These are phyloP conservation scores for Ceratocystis cubensis DNA, from an alignment of 2,329 filamentous ascomycete species.

Conservation along the genomic window DNA sequence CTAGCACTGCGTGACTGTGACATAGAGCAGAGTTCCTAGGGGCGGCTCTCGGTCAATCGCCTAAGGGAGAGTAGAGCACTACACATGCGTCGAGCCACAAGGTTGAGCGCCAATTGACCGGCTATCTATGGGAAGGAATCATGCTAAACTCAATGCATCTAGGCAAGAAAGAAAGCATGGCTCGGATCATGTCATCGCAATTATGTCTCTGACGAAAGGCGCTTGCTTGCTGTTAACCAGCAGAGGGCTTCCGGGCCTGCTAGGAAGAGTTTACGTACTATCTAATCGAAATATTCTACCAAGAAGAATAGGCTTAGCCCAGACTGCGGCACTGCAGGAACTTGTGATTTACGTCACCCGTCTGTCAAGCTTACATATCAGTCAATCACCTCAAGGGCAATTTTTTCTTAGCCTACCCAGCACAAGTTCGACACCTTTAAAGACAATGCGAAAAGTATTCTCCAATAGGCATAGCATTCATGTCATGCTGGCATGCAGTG, in stretches of 20 bases:
- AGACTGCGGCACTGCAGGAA: background rate
- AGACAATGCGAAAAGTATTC: background rate
- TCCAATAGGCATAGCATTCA: background rate
- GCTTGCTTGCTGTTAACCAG: background rate
- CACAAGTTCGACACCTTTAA: background rate
- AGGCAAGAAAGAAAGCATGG: background rate
- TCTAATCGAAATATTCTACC: background rate
- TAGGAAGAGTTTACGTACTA: background rate
- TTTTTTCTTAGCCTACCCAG: background rate
- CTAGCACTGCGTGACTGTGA: background rate
- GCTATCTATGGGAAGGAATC: background rate
- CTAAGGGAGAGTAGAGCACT: background rate
- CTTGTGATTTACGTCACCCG: background rate
- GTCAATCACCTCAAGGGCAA: background rate
- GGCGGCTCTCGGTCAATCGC: background rate
- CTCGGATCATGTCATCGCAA: background rate
- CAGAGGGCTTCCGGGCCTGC: background rate
- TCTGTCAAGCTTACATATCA: background rate
- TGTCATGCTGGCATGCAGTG: background rate
- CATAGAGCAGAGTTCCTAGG: conserved; percentile 4
- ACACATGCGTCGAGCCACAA: background rate
- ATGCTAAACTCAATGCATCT: background rate
- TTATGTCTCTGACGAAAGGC: background rate
- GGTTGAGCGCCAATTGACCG: background rate
- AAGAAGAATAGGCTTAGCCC: background rate